A percentile compares a stretch with the other conserved stretches of the same genome.
Conservation (phyloP, 768 basidiomycete genomes). For the Boletus sp. region DNA sequence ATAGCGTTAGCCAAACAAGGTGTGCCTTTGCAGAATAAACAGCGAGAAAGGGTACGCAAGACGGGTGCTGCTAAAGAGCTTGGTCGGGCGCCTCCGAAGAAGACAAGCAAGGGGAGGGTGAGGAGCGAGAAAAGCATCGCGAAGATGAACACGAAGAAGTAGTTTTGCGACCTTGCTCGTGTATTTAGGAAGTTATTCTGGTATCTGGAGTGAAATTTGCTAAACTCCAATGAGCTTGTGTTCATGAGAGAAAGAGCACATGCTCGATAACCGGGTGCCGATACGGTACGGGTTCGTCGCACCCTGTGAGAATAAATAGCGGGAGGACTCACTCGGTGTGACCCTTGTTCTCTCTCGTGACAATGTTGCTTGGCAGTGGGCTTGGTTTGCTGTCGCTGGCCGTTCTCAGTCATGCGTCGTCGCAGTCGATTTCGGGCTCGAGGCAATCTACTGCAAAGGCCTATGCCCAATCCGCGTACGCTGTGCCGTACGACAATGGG, state of each 20-base stretch:
- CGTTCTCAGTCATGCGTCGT: slow-evolving; percentile 12
- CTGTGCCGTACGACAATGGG: slow-evolving; percentile 27
- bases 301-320: neutral
- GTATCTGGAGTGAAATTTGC: too few relatives aligned
- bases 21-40: slow-evolving; percentile 39
- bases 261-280: too few relatives aligned
- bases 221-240: too few relatives aligned
- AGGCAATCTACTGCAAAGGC: neutral
- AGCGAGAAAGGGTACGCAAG: slow-evolving; percentile 51
- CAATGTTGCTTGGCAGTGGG: slow-evolving; percentile 8
- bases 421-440: slow-evolving; percentile 19
- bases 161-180: neutral
- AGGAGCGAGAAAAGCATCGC: slow-evolving; percentile 52
- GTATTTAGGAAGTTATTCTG: neutral
- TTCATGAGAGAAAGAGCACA: too few relatives aligned
- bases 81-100: slow-evolving; percentile 14
- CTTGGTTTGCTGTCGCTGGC: slow-evolving; percentile 19
- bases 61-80: slow-evolving; percentile 25
- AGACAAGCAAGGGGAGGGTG: slow-evolving; percentile 44
- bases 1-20: slow-evolving; percentile 46
- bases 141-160: slow-evolving; percentile 63
- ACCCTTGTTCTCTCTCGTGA: neutral
- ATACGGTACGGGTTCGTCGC: too few relatives aligned
- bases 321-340: neutral
- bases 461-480: slow-evolving; percentile 3